Evolutionary conservation across 2,329 filamentous ascomycete species (phyloP).

Genomic region (Akanthomyces dipterigenus): DNA sequence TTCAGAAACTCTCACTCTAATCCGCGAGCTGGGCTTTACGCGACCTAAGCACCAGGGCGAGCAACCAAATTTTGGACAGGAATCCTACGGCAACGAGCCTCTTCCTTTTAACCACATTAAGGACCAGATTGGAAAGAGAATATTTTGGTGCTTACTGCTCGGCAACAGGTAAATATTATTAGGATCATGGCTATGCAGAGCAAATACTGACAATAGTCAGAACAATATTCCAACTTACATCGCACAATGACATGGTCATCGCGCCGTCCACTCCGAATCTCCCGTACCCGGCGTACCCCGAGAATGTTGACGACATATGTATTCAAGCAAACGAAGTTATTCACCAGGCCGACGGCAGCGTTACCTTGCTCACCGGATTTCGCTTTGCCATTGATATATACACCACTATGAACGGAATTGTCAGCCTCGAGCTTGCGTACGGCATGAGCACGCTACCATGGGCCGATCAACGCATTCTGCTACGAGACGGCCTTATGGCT

Average conservation of each 20-base stretch:
- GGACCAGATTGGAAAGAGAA: slow-evolving; percentile 66
- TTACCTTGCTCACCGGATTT: slow-evolving; percentile 73
- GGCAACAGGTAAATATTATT: slow-evolving; percentile 52
- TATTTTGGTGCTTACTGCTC: slow-evolving; percentile 80
- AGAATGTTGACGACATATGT: slow-evolving; percentile 78
- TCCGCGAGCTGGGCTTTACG: slow-evolving; percentile 60
- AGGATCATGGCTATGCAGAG: neutral
- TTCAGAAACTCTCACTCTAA: slow-evolving; percentile 63
- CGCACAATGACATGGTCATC: slow-evolving; percentile 65
- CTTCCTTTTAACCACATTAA: slow-evolving; percentile 60
- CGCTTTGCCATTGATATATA: slow-evolving; percentile 74
- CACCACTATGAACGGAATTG: slow-evolving; percentile 69
- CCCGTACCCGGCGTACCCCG: slow-evolving; percentile 70
- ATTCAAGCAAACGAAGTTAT: slow-evolving; percentile 66
- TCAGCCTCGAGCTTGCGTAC: slow-evolving; percentile 76
- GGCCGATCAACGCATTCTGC: slow-evolving; percentile 66
- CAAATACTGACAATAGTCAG: slow-evolving; percentile 29
- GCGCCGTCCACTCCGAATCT: slow-evolving; percentile 69
- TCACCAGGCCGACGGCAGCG: slow-evolving; percentile 57
- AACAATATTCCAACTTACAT: slow-evolving; percentile 68
- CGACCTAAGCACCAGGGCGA: slow-evolving; percentile 42
- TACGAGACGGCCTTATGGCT: slow-evolving; percentile 63
- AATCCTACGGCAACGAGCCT: slow-evolving; percentile 31
- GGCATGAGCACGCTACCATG: slow-evolving; percentile 72
- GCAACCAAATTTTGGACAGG: slow-evolving; percentile 33